Evolutionary conservation across 192 early-diverging fungal species (phyloP).

Genomic region (Funneliformis geosporum): DNA sequence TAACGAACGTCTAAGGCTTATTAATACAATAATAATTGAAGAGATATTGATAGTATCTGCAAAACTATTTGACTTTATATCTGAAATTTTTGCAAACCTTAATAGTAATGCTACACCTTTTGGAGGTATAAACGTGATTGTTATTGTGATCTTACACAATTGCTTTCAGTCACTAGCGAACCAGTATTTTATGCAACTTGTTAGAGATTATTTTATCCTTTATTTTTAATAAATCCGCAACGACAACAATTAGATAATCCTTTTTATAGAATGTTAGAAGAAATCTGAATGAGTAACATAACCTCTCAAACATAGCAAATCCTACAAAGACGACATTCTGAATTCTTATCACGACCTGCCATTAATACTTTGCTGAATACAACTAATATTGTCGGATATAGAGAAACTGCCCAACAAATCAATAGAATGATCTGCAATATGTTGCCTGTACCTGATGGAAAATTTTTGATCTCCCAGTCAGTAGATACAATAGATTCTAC

Average conservation of each 20-base stretch:
- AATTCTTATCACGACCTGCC: no score
- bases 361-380: no score
- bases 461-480: no score
- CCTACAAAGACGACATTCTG: no score
- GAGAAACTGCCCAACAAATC: no score
- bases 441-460: no score
- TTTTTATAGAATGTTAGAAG: no score
- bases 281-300: no score
- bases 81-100: not conserved
- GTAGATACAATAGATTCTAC: no score
- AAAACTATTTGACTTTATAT: not conserved
- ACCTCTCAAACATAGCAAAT: no score
- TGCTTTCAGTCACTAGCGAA: not conserved
- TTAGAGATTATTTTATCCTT: slow-evolving; percentile 5
- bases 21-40: slow-evolving; percentile 6
- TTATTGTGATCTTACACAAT: not conserved
- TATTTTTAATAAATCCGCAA: not conserved
- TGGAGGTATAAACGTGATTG: not conserved
- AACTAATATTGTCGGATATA: no score
- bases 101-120: not conserved
- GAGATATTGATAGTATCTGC: slow-evolving; percentile 4
- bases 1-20: not conserved
- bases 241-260: not conserved
- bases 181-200: not conserved
- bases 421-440: no score